Conservation (phyloP, 169 alveolate species). For the Cryptosporidium felis region DNA sequence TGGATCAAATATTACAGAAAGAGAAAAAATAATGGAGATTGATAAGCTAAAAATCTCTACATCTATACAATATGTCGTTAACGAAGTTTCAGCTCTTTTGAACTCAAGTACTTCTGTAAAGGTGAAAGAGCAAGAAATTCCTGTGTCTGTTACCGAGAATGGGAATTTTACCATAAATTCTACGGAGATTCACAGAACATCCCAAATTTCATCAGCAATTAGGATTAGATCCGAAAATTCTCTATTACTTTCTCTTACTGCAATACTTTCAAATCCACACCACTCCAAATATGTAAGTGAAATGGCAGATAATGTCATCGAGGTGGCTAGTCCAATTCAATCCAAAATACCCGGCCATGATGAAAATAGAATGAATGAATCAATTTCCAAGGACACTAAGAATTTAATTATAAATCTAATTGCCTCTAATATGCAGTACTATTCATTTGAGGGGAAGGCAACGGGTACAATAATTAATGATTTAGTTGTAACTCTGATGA, state of each 20-base stretch:
- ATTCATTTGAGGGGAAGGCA: constrained; percentile 42
- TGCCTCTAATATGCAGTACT: constrained; percentile 53
- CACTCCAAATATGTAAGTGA: constrained; percentile 28
- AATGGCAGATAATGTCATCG: constrained; percentile 31
- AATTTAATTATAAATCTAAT: constrained; percentile 11
- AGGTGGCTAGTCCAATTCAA: not conserved
- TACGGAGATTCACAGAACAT: constrained; percentile 13
- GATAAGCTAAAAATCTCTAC: not conserved
- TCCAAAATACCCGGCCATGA: not conserved
- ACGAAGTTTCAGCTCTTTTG: constrained; percentile 40
- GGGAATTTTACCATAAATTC: not conserved
- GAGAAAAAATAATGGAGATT: not conserved
- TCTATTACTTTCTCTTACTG: constrained; percentile 61
- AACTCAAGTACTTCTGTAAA: not conserved
- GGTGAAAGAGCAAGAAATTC: constrained; percentile 4
- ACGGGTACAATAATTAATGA: constrained; percentile 29
- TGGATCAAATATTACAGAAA: not conserved
- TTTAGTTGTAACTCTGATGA: constrained; percentile 47
- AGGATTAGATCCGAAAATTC: constrained; percentile 15
- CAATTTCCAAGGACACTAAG: not conserved
- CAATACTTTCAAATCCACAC: constrained; percentile 62
- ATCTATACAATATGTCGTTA: constrained; percentile 57
- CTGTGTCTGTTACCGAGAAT: not conserved
- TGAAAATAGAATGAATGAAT: not conserved
- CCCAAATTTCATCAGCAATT: constrained; percentile 41